Evolutionary conservation across 2,329 filamentous ascomycete species (phyloP).

Genomic region (Pestalotiopsis sp.): DNA sequence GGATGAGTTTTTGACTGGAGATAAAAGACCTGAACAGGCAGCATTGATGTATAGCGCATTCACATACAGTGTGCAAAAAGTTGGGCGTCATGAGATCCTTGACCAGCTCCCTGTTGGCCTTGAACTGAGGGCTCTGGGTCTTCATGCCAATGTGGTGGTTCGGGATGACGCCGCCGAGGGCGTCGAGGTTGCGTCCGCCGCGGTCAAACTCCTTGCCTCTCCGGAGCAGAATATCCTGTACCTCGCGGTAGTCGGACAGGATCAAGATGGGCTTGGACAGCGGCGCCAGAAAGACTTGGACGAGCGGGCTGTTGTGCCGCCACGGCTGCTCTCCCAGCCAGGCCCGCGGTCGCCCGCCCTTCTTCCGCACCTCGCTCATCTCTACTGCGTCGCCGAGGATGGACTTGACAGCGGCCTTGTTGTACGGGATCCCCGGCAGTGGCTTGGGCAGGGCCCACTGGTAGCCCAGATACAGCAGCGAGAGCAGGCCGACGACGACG

Average conservation of each 20-base stretch:
- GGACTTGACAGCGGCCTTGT: constrained; percentile 11
- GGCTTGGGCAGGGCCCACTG: constrained; percentile 22
- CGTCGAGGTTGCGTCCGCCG: constrained; percentile 22
- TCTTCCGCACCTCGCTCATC: constrained; percentile 12
- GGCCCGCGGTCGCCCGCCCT: constrained; percentile 13
- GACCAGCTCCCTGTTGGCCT: constrained; percentile 32
- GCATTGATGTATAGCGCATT: no score
- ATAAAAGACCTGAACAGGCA: neutral
- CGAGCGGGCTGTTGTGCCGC: constrained; percentile 24
- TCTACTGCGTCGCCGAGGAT: constrained; percentile 17
- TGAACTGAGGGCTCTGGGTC: constrained; percentile 31
- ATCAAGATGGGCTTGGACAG: constrained; percentile 33
- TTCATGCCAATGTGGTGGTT: constrained; percentile 35
- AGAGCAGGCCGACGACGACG: constrained; percentile 11
- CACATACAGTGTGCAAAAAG: constrained; percentile 30
- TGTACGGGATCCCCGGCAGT: constrained; percentile 20
- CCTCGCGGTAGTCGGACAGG: constrained; percentile 33
- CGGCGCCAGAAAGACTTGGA: constrained; percentile 36
- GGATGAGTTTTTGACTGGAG: neutral
- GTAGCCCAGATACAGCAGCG: constrained; percentile 23
- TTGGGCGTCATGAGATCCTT: constrained; percentile 37
- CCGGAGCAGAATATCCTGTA: constrained; percentile 33
- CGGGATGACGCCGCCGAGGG: constrained; percentile 21
- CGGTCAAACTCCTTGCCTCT: constrained; percentile 35
- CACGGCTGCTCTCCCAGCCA: constrained; percentile 17